phyloP scores from a whole-genome alignment of 352 stramenopile species.

The Globisporangium nagaii region DNA sequence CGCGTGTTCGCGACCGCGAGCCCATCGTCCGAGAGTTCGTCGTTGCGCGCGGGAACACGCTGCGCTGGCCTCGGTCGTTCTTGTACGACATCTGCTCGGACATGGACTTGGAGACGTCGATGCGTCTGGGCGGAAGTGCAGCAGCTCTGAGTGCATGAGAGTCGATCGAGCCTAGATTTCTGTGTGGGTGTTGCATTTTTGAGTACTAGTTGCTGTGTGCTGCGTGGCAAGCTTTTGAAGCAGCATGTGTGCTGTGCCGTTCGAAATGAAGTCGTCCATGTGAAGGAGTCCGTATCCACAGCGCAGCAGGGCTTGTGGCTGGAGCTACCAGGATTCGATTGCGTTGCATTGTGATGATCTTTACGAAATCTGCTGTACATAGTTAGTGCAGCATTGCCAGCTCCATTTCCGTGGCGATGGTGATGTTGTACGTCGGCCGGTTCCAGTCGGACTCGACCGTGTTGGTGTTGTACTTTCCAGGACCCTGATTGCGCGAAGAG shows the following conservation, averaged over 20 bases:
- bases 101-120: not conserved
- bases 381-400: constrained; percentile 47
- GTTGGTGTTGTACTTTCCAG: constrained; percentile 67
- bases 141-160: no score
- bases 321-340: constrained; percentile 1
- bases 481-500: constrained; percentile 32
- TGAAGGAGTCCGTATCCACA: no score
- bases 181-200: not conserved
- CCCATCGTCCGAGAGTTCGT: not conserved
- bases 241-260: no score
- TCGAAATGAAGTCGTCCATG: no score
- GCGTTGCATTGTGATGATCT: not conserved
- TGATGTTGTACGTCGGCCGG: constrained; percentile 85
- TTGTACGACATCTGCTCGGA: not conserved
- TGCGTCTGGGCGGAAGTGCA: not conserved
- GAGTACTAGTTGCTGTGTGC: no score
- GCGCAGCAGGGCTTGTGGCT: constrained; percentile 33
- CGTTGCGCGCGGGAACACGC: not conserved
- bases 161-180: no score
- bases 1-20: not conserved
- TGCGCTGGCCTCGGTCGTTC: not conserved
- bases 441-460: constrained; percentile 77
- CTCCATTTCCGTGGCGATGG: constrained; percentile 82
- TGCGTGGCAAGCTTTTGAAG: no score
- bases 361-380: not conserved